Conservation (phyloP, 495 filamentous ascomycete genomes). For the Pyronema omphalodes region DNA sequence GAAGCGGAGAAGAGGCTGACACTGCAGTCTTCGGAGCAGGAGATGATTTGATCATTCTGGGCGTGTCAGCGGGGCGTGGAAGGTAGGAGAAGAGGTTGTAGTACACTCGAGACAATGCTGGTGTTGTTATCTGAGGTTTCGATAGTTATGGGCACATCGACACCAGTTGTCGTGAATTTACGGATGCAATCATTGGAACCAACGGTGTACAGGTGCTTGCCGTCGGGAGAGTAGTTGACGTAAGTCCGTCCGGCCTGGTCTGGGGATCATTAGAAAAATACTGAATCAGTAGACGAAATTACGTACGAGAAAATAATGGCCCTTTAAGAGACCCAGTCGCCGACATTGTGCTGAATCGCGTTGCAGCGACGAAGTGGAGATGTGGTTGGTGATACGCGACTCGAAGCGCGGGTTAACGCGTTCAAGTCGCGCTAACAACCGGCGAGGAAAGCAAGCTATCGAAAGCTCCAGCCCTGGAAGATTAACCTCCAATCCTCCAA, state of each 20-base stretch:
- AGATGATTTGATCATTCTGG: slow-evolving; percentile 67
- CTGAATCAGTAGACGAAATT: too few species aligned
- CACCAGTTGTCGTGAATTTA: slow-evolving; percentile 72
- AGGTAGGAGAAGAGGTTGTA: not conserved
- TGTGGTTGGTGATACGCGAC: too few species aligned
- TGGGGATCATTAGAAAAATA: slow-evolving; percentile 14
- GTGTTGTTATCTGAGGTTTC: slow-evolving; percentile 70
- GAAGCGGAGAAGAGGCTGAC: slow-evolving; percentile 70
- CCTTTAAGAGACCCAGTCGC: too few species aligned
- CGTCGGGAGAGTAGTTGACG: slow-evolving; percentile 50
- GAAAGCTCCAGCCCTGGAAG: too few species aligned
- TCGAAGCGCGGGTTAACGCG: too few species aligned
- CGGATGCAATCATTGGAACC: slow-evolving; percentile 82
- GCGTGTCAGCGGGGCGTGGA: slow-evolving; percentile 5
- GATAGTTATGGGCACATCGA: slow-evolving; percentile 77
- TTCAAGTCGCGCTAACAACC: too few species aligned
- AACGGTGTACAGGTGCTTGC: slow-evolving; percentile 56
- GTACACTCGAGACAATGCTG: slow-evolving; percentile 50
- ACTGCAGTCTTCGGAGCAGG: slow-evolving; percentile 81
- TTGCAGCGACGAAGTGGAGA: too few species aligned
- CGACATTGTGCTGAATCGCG: too few species aligned
- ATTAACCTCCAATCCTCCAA: too few species aligned
- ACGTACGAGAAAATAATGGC: too few species aligned
- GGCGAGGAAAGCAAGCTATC: too few species aligned
- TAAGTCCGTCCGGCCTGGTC: slow-evolving; percentile 51